Evolutionary conservation across 768 basidiomycete genomes (phyloP).

Genomic region (Sarcodon sp.): DNA sequence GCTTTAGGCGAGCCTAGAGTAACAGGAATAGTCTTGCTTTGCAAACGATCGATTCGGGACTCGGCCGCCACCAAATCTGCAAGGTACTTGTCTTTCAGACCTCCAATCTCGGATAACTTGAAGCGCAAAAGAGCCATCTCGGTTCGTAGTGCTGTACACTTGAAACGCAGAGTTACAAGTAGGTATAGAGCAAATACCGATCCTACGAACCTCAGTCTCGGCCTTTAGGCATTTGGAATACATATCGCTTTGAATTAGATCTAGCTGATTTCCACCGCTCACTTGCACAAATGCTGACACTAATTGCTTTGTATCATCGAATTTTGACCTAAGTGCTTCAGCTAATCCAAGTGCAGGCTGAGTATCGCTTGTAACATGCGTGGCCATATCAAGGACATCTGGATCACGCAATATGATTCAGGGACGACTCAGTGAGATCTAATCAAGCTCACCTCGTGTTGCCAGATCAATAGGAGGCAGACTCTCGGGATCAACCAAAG

Average conservation of each 20-base stretch:
- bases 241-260: slow-evolving; percentile 7
- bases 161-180: neutral
- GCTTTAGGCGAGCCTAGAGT: slow-evolving; percentile 1
- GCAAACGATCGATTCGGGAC: slow-evolving; percentile 13
- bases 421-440: neutral
- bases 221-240: slow-evolving; percentile 8
- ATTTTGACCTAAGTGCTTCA: slow-evolving; percentile 7
- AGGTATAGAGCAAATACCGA: neutral
- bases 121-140: slow-evolving; percentile 14
- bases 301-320: slow-evolving; percentile 13
- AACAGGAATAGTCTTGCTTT: slow-evolving; percentile 10
- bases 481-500: slow-evolving; percentile 14
- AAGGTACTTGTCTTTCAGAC: slow-evolving; percentile 11
- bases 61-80: slow-evolving; percentile 14
- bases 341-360: neutral
- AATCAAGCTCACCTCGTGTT: slow-evolving; percentile 10
- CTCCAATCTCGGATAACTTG: slow-evolving; percentile 10
- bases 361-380: slow-evolving; percentile 10
- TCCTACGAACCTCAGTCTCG: slow-evolving; percentile 12
- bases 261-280: slow-evolving; percentile 4
- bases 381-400: slow-evolving; percentile 14
- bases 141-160: slow-evolving; percentile 12
- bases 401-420: neutral
- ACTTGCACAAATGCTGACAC: slow-evolving; percentile 13
- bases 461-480: slow-evolving; percentile 11